Base-by-base conservation (phyloP, 305 asterid genomes). In the Rubia tinctorum region DNA sequence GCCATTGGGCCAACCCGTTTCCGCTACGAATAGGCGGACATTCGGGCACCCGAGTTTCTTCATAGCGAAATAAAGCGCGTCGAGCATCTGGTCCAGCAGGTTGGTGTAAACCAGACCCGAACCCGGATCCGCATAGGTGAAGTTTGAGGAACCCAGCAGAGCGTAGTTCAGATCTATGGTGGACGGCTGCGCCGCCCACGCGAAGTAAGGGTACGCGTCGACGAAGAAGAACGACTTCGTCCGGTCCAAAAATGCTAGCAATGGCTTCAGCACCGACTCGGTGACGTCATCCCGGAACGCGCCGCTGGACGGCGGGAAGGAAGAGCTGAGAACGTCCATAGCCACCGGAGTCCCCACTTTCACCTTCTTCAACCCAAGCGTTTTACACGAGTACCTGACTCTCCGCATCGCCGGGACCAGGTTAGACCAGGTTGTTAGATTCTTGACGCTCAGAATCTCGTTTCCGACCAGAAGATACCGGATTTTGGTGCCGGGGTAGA, bases 1-100 rank as follows among this genome's bases (percentile, higher is more conserved):
- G 23, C 88, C 89, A 65, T 81, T 94, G 65, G 97, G 98, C 97
- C 98, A 94, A 69, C 98, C 97, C 27, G 97, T 94, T 75, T 94
- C 99, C 5, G 96, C 99, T 0, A 94, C n/a, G 70, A 90, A 90
- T 12, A 94, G 22, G 0, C 95, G 90, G 69, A 87, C 66, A 72
- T 91, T 66, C 44, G 97, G 93, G 82, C 86, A 90, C 72, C 97
- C 97, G 60, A 86, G 80, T 67, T 82, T 73, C 60, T 76, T 77
- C 99, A 91, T 86, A 18, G 99, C 99, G 71, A 81, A 90, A 8
- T 81, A 34, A 0, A 84, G 59, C 1, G 99, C 80, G 58, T 94
- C 99, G 39, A 91, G 81, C 96, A 90, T 91, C 70, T 91, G 99
- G 72, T 94, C 99, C 69, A 94, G 66, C 37, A 91, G 80, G 70